phyloP scores from a whole-genome alignment of 352 stramenopile genomes.

The Globisporangium viniferum region DNA sequence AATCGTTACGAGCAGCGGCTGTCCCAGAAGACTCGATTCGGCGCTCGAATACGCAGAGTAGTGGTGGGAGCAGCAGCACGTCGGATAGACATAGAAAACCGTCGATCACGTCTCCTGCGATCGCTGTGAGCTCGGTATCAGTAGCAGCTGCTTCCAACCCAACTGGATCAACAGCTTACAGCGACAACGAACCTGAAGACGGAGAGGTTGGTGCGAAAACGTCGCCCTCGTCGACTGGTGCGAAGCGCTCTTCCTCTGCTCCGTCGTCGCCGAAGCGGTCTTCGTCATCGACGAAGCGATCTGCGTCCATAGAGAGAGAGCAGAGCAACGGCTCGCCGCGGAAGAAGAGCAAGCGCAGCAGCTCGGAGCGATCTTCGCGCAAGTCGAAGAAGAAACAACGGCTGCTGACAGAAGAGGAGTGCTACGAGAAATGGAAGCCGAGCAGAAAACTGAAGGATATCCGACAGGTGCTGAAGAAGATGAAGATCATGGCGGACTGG shows the following conservation, averaged over 20 bases:
- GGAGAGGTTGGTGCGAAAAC: conserved; percentile 31
- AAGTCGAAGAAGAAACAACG: conserved; percentile 17
- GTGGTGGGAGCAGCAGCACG: conserved; percentile 15
- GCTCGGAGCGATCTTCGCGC: conserved; percentile 2
- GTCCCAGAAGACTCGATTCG: conserved; percentile 42
- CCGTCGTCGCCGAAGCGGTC: conserved; percentile 1
- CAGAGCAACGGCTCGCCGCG: conserved; percentile 21
- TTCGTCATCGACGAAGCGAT: conserved; percentile 29
- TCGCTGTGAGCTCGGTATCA: conserved; percentile 18
- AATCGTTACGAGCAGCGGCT: background rate
- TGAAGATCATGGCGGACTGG: conserved; percentile 83
- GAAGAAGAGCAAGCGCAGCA: conserved; percentile 23
- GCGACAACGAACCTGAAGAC: conserved; percentile 47
- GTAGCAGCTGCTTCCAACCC: background rate
- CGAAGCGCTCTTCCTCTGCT: conserved; percentile 6
- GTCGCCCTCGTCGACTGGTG: background rate
- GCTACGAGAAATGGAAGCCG: conserved; percentile 77
- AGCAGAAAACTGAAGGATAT: conserved; percentile 75
- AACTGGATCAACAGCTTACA: conserved; percentile 1
- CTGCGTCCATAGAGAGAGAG: conserved; percentile 23
- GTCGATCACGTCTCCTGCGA: conserved; percentile 25
- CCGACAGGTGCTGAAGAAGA: conserved; percentile 81
- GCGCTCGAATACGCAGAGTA: conserved; percentile 26
- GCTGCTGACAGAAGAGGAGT: conserved; percentile 50
- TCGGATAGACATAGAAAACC: conserved; percentile 31